phyloP scores from a whole-genome alignment of 1,284 basidiomycete species.

The Sporisorium sorghi region DNA sequence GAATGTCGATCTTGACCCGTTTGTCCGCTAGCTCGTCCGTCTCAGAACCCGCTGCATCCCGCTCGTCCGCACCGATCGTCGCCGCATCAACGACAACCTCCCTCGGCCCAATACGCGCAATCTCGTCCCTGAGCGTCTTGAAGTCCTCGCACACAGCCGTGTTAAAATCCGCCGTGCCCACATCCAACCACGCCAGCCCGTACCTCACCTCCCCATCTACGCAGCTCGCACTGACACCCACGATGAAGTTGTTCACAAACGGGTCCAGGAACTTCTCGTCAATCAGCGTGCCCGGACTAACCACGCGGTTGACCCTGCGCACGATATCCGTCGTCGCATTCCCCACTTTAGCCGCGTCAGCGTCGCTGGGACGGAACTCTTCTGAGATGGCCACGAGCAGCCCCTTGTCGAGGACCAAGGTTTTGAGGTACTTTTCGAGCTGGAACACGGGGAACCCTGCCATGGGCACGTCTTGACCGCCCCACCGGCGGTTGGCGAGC shows the following conservation, averaged over 20 bases:
- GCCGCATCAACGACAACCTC: conserved; percentile 58
- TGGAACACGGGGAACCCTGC: conserved; percentile 66
- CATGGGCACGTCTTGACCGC: conserved; percentile 60
- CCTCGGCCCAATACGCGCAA: conserved; percentile 58
- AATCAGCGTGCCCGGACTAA: conserved; percentile 65
- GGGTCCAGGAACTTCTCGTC: conserved; percentile 68
- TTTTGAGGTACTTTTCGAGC: conserved; percentile 67
- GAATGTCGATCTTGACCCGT: conserved; percentile 14
- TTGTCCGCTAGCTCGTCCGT: neutral
- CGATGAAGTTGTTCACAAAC: conserved; percentile 65
- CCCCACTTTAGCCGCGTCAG: neutral
- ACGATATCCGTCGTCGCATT: conserved; percentile 35
- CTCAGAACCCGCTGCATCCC: neutral
- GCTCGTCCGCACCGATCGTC: conserved; percentile 9
- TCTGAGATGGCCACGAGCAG: conserved; percentile 66
- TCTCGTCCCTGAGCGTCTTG: conserved; percentile 58
- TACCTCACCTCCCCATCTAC: conserved; percentile 12
- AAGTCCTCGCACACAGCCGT: conserved; percentile 54
- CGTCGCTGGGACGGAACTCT: conserved; percentile 50
- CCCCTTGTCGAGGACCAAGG: conserved; percentile 62
- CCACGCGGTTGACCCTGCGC: conserved; percentile 62
- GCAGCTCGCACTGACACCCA: conserved; percentile 32
- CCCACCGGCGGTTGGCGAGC: conserved; percentile 60
- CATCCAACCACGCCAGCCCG: conserved; percentile 67
- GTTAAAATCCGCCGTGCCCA: conserved; percentile 66